Conservation (phyloP, 805 yeast species). For the Hermanozyma aechmeae region DNA sequence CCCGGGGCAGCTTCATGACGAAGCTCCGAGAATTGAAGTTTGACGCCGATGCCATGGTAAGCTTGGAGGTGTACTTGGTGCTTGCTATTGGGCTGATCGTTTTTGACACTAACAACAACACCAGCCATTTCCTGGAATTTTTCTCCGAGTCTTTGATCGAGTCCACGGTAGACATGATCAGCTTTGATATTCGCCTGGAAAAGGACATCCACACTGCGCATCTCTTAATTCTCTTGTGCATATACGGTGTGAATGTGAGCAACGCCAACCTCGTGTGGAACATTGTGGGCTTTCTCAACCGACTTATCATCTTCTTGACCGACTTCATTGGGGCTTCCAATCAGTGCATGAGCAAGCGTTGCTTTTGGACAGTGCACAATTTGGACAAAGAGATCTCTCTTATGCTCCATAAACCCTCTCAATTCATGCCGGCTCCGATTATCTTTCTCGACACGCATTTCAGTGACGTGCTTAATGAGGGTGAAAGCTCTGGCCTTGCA, state of each 20-base stretch:
- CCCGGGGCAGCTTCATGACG: slow-evolving; percentile 12
- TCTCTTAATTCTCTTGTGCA: slow-evolving; percentile 21
- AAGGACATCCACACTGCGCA: slow-evolving; percentile 20
- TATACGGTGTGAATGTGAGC: slow-evolving; percentile 20
- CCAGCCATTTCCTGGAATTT: slow-evolving; percentile 14
- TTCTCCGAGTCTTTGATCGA: slow-evolving; percentile 25
- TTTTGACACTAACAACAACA: slow-evolving; percentile 18
- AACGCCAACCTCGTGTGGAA: slow-evolving; percentile 23
- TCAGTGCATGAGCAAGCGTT: slow-evolving; percentile 7
- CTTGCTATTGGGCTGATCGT: slow-evolving; percentile 31
- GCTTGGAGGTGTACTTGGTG: slow-evolving; percentile 27
- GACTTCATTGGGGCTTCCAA: slow-evolving; percentile 6
- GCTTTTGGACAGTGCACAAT: slow-evolving; percentile 30
- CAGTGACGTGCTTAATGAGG: slow-evolving; percentile 7
- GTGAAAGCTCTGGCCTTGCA: slow-evolving; percentile 15
- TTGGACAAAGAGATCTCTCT: slow-evolving; percentile 30
- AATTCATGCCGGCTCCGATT: slow-evolving; percentile 18
- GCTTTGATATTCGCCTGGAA: slow-evolving; percentile 16
- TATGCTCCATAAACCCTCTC: slow-evolving; percentile 25
- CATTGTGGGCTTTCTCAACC: slow-evolving; percentile 23
- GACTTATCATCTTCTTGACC: slow-evolving; percentile 12
- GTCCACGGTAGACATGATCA: slow-evolving; percentile 23
- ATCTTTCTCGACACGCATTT: slow-evolving; percentile 11
- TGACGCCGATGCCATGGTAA: slow-evolving; percentile 24
- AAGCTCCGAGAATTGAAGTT: slow-evolving; percentile 20